phyloP scores from a whole-genome alignment of 108 stramenopile species.

The Pseudonitzschia pungens region DNA sequence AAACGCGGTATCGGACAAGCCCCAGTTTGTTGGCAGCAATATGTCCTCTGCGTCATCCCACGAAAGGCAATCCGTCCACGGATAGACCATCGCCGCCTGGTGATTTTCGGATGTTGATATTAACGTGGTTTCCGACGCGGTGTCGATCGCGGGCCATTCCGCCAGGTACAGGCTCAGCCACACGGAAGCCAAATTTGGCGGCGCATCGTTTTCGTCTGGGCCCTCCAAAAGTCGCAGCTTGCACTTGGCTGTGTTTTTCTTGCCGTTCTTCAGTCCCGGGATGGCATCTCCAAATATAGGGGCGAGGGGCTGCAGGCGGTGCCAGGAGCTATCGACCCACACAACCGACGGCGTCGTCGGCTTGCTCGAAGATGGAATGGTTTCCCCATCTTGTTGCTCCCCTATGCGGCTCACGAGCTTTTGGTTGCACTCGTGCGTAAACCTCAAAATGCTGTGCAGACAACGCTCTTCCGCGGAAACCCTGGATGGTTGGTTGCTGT shows the following conservation, averaged over 20 bases:
- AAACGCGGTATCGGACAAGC: neutral
- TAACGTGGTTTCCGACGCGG: neutral
- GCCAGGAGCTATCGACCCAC: conserved; percentile 16
- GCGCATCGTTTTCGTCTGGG: neutral
- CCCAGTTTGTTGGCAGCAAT: neutral
- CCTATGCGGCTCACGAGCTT: no score
- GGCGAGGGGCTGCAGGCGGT: conserved; percentile 1
- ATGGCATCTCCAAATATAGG: conserved; percentile 18
- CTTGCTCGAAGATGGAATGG: neutral
- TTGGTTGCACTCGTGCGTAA: neutral
- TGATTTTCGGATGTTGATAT: conserved; percentile 3
- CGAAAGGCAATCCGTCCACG: conserved; percentile 17
- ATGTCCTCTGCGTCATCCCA: conserved; percentile 12
- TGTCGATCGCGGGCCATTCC: conserved; percentile 6
- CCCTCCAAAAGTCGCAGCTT: neutral
- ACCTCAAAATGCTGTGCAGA: neutral
- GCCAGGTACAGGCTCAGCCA: conserved; percentile 9
- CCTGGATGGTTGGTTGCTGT: neutral
- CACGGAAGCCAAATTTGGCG: neutral
- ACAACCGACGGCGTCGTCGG: neutral
- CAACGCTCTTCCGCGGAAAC: neutral
- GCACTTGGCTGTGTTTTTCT: conserved; percentile 5
- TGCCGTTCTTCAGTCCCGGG: neutral
- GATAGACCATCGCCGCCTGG: conserved; percentile 14
- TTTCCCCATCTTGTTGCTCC: no score